Percentiles rank a stretch among this genome's conserved stretches.
These are phyloP conservation scores for Hanseniaspora thailandica DNA, from an alignment of 805 yeast genomes.

Conservation along the genomic window DNA sequence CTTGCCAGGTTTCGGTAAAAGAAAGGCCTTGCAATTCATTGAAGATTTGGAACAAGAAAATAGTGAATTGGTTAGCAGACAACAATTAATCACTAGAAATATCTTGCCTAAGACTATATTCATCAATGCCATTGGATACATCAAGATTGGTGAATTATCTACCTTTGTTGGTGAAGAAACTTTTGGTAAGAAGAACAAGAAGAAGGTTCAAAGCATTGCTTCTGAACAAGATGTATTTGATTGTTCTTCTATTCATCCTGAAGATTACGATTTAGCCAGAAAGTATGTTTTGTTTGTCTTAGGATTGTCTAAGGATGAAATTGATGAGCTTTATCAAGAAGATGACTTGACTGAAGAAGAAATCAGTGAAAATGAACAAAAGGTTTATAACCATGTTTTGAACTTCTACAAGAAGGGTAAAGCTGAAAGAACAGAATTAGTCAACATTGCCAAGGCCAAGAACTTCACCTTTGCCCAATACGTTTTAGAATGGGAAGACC, in stretches of 20 bases:
- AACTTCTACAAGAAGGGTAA: slow-evolving; percentile 10
- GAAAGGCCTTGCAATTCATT: slow-evolving; percentile 80
- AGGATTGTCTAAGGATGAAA: slow-evolving; percentile 10
- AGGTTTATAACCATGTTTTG: slow-evolving; percentile 1
- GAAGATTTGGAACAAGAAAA: slow-evolving; percentile 57
- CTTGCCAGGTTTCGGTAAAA: slow-evolving; percentile 86
- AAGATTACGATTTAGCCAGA: slow-evolving; percentile 88
- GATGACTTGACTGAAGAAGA: slow-evolving; percentile 12
- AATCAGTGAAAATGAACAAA: slow-evolving; percentile 13
- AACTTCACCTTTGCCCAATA: slow-evolving; percentile 14
- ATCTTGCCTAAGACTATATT: slow-evolving; percentile 71
- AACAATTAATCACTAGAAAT: slow-evolving; percentile 71
- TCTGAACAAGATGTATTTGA: slow-evolving; percentile 71
- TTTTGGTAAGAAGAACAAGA: slow-evolving; percentile 24
- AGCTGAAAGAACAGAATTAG: slow-evolving; percentile 11
- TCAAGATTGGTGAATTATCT: slow-evolving; percentile 51
- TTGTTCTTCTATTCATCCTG: slow-evolving; percentile 94
- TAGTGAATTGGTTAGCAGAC: slow-evolving; percentile 55
- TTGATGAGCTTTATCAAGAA: slow-evolving; percentile 1
- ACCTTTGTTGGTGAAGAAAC: slow-evolving; percentile 27
- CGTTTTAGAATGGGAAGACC: slow-evolving; percentile 13
- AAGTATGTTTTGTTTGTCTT: slow-evolving; percentile 50
- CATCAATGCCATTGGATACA: slow-evolving; percentile 83
- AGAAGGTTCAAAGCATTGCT: slow-evolving; percentile 27
- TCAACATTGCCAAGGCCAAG: slow-evolving; percentile 11